phyloP scores from a whole-genome alignment of 164 flowering plant species.

The Echeveria elegans region DNA sequence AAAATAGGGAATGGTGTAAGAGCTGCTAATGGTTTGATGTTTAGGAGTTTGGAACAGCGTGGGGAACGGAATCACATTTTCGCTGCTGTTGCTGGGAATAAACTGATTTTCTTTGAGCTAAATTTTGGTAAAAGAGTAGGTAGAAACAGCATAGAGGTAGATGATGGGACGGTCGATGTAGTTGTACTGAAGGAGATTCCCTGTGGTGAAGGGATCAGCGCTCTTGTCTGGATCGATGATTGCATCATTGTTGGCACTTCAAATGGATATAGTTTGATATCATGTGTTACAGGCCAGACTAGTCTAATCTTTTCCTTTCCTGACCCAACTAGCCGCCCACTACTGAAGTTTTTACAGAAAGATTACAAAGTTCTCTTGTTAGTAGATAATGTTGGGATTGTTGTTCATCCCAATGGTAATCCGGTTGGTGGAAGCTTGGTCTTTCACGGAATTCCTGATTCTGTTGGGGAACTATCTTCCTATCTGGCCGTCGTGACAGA shows the following conservation, averaged over 20 bases:
- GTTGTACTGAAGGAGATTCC: conserved; percentile 58
- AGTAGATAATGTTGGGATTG: conserved; percentile 85
- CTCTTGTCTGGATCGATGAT: conserved; percentile 81
- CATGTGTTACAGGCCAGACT: conserved; percentile 51
- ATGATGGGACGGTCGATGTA: conserved; percentile 18
- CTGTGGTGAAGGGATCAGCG: conserved; percentile 46
- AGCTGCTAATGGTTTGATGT: conserved; percentile 32
- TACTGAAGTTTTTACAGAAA: conserved; percentile 44
- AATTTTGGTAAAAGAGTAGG: conserved; percentile 12
- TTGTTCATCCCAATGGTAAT: conserved; percentile 61
- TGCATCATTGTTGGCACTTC: conserved; percentile 61
- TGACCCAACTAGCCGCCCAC: conserved; percentile 44
- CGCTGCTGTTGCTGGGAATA: conserved; percentile 45
- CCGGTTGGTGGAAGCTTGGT: conserved; percentile 91
- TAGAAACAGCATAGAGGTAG: conserved; percentile 15
- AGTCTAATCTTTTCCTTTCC: conserved; percentile 63
- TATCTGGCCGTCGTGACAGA: conserved; percentile 45
- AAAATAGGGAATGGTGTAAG: conserved; percentile 44
- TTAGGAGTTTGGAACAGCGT: conserved; percentile 21
- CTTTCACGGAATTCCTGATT: conserved; percentile 47
- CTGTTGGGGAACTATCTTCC: conserved; percentile 50
- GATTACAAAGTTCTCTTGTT: conserved; percentile 57
- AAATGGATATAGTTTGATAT: conserved; percentile 56
- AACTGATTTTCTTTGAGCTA: conserved; percentile 51
- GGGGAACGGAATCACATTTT: conserved; percentile 25